Conservation (phyloP, 2,329 filamentous ascomycete genomes). For the Hypoxylon rubiginosum region DNA sequence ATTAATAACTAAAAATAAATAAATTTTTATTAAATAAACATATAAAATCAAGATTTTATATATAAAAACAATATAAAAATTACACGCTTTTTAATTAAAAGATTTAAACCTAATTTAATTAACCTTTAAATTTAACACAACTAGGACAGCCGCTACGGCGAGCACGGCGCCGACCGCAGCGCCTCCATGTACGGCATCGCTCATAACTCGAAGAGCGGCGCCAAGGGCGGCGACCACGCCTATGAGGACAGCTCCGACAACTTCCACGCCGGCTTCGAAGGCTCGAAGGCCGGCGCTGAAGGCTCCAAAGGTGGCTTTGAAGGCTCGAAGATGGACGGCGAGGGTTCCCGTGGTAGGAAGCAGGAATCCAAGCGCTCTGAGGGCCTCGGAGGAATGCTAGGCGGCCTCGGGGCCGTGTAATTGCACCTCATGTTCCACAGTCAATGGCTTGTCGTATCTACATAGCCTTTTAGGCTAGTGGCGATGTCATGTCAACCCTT, state of each 20-base stretch:
- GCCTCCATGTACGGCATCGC: slow-evolving; percentile 33
- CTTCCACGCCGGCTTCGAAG: slow-evolving; percentile 13
- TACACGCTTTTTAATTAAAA: too few relatives aligned
- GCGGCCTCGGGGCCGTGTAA: slow-evolving; percentile 18
- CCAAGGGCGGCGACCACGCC: slow-evolving; percentile 25
- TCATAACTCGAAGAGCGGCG: slow-evolving; percentile 34
- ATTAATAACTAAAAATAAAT: too few relatives aligned
- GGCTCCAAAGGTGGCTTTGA: too few relatives aligned
- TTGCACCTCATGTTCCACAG: neutral
- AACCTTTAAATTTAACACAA: too few relatives aligned
- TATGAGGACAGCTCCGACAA: slow-evolving; percentile 24
- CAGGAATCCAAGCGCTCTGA: neutral
- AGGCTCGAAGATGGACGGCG: too few relatives aligned
- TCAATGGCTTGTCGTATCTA: too few relatives aligned
- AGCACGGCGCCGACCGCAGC: slow-evolving; percentile 32
- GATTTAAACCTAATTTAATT: too few relatives aligned
- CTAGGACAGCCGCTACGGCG: slow-evolving; percentile 17
- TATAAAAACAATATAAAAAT: too few relatives aligned
- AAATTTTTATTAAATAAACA: too few relatives aligned
- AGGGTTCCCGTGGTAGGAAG: too few relatives aligned
- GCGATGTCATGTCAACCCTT: too few relatives aligned
- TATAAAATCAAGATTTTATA: too few relatives aligned
- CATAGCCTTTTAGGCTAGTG: neutral
- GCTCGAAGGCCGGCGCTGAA: neutral
- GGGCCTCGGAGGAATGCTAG: slow-evolving; percentile 12